Evolutionary conservation across 495 filamentous ascomycete genomes (phyloP).

Genomic region (Arthonia radiata): DNA sequence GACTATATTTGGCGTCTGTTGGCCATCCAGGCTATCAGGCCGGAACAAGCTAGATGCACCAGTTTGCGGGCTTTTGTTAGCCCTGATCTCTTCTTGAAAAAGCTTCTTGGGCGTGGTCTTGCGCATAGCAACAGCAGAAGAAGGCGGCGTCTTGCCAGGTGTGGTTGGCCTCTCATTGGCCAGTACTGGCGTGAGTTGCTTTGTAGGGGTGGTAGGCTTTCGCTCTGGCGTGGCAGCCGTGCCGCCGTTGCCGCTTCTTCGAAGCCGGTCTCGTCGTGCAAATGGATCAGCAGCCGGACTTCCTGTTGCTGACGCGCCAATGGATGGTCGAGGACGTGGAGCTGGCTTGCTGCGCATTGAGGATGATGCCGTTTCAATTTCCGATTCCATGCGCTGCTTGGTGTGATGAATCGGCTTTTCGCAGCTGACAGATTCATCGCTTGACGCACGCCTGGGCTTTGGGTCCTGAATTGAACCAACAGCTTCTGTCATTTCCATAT

Average conservation of each 20-base stretch:
- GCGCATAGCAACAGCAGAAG: slow-evolving; percentile 18
- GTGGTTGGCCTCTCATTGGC: slow-evolving; percentile 25
- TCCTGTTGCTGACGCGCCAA: slow-evolving; percentile 29
- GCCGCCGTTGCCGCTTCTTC: slow-evolving; percentile 21
- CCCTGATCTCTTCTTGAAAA: slow-evolving; percentile 22
- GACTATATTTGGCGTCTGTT: slow-evolving; percentile 35
- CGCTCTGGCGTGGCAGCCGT: slow-evolving; percentile 20
- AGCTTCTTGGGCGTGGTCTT: slow-evolving; percentile 30
- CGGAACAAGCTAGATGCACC: slow-evolving; percentile 28
- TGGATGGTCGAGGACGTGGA: slow-evolving; percentile 11
- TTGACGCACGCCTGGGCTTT: slow-evolving; percentile 23
- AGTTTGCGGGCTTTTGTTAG: slow-evolving; percentile 7
- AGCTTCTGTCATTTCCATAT: slow-evolving; percentile 53
- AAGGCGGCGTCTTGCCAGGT: slow-evolving; percentile 27
- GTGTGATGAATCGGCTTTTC: slow-evolving; percentile 28
- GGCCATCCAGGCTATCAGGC: slow-evolving; percentile 27
- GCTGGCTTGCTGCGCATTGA: slow-evolving; percentile 12
- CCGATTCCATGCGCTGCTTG: too few species aligned
- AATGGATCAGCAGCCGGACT: slow-evolving; percentile 33
- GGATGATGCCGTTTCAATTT: slow-evolving; percentile 15
- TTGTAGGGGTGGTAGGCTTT: slow-evolving; percentile 23
- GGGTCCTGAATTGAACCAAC: slow-evolving; percentile 37
- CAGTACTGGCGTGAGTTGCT: slow-evolving; percentile 27
- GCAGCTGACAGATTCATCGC: slow-evolving; percentile 26
- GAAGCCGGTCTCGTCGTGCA: slow-evolving; percentile 22